phyloP scores from a whole-genome alignment of 2,329 filamentous ascomycete species.

The Bipolaris sorokiniana region DNA sequence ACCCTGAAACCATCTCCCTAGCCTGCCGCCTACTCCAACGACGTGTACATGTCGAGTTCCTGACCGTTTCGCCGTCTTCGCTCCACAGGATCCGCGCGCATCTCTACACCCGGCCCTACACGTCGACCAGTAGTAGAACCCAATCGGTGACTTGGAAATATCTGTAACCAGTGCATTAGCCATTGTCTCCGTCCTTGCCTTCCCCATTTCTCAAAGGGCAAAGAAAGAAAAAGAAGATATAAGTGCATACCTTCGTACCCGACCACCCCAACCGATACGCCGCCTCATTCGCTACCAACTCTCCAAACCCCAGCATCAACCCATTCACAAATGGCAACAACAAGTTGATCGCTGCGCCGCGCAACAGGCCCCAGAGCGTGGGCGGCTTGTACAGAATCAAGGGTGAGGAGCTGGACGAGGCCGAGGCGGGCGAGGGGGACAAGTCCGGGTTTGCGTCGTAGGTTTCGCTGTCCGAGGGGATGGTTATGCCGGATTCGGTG shows the following conservation, averaged over 20 bases:
- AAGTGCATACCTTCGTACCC: constrained; percentile 77
- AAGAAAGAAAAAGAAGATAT: not conserved
- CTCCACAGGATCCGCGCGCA: constrained; percentile 69
- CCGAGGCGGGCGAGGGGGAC: constrained; percentile 66
- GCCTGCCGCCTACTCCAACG: constrained; percentile 63
- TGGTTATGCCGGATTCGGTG: constrained; percentile 75
- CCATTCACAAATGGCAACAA: constrained; percentile 95
- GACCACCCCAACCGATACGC: constrained; percentile 94
- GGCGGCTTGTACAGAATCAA: constrained; percentile 89
- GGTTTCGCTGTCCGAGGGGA: constrained; percentile 82
- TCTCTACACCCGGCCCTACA: constrained; percentile 82
- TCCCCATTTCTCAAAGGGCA: not conserved
- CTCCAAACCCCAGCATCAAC: constrained; percentile 96
- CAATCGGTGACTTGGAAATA: constrained; percentile 64
- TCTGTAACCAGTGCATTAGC: constrained; percentile 44
- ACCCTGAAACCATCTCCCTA: not conserved
- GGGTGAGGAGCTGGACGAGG: constrained; percentile 67
- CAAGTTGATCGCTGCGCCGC: constrained; percentile 94
- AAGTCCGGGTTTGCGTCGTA: constrained; percentile 71
- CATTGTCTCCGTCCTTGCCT: not conserved
- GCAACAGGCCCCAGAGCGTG: constrained; percentile 81
- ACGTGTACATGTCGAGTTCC: constrained; percentile 69
- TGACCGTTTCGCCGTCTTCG: constrained; percentile 58
- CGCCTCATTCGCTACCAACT: constrained; percentile 94
- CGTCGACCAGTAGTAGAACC: constrained; percentile 52